Evolutionary conservation across 2,329 filamentous ascomycete species (phyloP).

Genomic region (Pseudocercospora ulei): DNA sequence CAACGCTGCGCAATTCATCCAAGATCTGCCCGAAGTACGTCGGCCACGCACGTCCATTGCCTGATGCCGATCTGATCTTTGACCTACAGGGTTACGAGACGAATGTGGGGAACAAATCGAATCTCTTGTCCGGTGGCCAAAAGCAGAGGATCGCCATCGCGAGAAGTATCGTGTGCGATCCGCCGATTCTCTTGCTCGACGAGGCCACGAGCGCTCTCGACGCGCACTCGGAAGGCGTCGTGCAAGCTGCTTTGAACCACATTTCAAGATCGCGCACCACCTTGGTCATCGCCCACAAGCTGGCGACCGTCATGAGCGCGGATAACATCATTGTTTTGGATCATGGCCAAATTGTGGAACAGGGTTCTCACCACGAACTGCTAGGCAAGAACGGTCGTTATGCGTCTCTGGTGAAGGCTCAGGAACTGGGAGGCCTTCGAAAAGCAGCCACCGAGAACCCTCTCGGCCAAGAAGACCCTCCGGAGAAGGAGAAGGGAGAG

Average conservation of each 20-base stretch:
- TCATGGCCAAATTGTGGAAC: conserved; percentile 35
- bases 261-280: conserved; percentile 32
- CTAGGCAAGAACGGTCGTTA: conserved; percentile 9
- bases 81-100: conserved; percentile 1
- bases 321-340: conserved; percentile 40
- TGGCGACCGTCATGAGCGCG: conserved; percentile 37
- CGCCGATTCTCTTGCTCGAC: conserved; percentile 30
- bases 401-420: conserved; percentile 11
- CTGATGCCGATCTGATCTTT: not conserved
- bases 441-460: not conserved
- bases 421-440: conserved; percentile 8
- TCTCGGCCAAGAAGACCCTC: not conserved
- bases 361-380: conserved; percentile 32
- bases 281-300: conserved; percentile 38
- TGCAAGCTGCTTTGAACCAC: conserved; percentile 1
- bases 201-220: conserved; percentile 3
- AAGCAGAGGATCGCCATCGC: conserved; percentile 39
- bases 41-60: not conserved
- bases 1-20: conserved; percentile 4
- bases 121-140: conserved; percentile 33
- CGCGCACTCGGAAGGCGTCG: not conserved
- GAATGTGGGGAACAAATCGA: not conserved
- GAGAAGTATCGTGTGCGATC: conserved; percentile 27
- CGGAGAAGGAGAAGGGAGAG: not conserved
- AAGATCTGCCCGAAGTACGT: conserved; percentile 1